Conservation (phyloP, 345 rosid species). For the Rhodamnia rubescens region DNA sequence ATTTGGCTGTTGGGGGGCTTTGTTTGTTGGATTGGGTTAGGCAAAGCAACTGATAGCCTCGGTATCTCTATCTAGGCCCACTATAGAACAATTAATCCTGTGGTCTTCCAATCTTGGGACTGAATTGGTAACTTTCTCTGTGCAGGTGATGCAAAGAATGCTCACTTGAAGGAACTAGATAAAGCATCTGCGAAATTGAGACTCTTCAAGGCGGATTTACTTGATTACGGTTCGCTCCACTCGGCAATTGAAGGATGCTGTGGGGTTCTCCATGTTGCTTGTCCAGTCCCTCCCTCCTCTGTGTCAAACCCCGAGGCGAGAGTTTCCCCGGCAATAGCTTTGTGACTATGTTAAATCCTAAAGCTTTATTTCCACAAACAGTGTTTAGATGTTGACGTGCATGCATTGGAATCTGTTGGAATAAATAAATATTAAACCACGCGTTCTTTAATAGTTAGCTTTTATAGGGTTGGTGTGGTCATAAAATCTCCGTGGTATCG, state of each 20-base stretch:
- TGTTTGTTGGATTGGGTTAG: not conserved
- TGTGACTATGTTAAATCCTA: not conserved
- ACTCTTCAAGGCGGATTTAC: constrained; percentile 23
- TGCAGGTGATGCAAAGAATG: constrained; percentile 14
- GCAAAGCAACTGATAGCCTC: not conserved
- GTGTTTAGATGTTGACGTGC: not conserved
- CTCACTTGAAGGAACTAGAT: constrained; percentile 10
- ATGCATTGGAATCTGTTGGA: not conserved
- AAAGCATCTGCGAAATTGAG: constrained; percentile 20
- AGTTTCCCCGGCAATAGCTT: not conserved
- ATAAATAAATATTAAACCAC: not conserved
- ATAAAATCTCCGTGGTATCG: too few relatives aligned
- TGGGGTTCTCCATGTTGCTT: constrained; percentile 24
- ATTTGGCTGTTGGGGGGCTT: not conserved
- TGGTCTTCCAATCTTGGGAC: not conserved
- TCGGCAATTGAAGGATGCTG: constrained; percentile 16
- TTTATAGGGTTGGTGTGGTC: too few relatives aligned
- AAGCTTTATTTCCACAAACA: not conserved
- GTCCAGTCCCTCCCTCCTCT: constrained; percentile 10
- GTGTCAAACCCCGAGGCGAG: constrained; percentile 10
- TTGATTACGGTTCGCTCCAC: constrained; percentile 13
- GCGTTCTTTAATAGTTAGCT: too few relatives aligned
- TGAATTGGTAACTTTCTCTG: not conserved
- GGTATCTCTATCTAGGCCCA: not conserved
- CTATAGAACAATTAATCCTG: not conserved